phyloP scores from a whole-genome alignment of 345 rosid genomes.

The Rubroshorea leprosula region DNA sequence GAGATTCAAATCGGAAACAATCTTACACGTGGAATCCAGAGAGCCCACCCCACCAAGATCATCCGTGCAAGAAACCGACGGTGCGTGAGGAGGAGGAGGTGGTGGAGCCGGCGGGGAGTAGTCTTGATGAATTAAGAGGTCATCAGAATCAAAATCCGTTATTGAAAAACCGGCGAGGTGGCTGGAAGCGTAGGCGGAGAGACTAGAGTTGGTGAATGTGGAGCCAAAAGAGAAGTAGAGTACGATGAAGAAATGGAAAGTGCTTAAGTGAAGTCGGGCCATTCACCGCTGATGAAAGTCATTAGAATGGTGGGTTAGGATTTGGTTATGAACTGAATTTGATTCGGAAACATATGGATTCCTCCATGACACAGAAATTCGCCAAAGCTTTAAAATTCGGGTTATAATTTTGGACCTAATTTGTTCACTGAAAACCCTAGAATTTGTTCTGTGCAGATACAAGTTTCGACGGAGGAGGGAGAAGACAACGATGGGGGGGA shows the following conservation, averaged over 20 bases:
- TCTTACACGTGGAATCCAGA: slow-evolving; percentile 80
- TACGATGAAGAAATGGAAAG: slow-evolving; percentile 20
- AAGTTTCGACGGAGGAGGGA: not conserved
- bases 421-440: slow-evolving; percentile 35
- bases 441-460: slow-evolving; percentile 11
- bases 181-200: slow-evolving; percentile 17
- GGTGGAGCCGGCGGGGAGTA: slow-evolving; percentile 98
- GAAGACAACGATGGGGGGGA: not conserved
- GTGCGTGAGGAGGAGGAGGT: slow-evolving; percentile 93
- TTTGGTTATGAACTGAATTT: slow-evolving; percentile 29
- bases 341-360: slow-evolving; percentile 21
- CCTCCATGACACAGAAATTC: slow-evolving; percentile 6
- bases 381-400: slow-evolving; percentile 15
- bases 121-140: slow-evolving; percentile 64
- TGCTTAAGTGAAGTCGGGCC: slow-evolving; percentile 44
- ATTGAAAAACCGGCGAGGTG: slow-evolving; percentile 30
- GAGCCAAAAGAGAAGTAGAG: slow-evolving; percentile 27
- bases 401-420: not conserved
- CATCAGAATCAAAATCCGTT: slow-evolving; percentile 39
- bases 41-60: slow-evolving; percentile 90
- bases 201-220: slow-evolving; percentile 11
- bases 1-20: slow-evolving; percentile 78
- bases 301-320: slow-evolving; percentile 39
- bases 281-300: slow-evolving; percentile 48
- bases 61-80: slow-evolving; percentile 77